These are phyloP conservation scores for Pilaira anomala DNA, from an alignment of 192 early-diverging fungal genomes.

Conservation along the genomic window DNA sequence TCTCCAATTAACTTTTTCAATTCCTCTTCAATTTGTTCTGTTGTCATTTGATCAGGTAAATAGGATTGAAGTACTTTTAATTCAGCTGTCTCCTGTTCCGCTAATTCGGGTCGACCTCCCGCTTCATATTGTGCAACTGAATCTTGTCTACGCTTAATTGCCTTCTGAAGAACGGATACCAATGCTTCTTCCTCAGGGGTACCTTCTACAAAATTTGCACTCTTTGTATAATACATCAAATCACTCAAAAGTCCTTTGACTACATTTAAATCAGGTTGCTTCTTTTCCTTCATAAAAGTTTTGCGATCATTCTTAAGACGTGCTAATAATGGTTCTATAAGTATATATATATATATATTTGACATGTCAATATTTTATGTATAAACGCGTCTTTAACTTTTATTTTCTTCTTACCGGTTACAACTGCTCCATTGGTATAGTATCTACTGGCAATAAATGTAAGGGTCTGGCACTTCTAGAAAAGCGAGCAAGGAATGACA, in stretches of 20 bases:
- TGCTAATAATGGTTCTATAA: conserved; percentile 24
- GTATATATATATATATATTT: background rate
- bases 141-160: conserved; percentile 81
- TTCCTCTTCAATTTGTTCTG: conserved; percentile 65
- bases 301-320: conserved; percentile 78
- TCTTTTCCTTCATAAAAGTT: conserved; percentile 70
- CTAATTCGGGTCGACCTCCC: conserved; percentile 73
- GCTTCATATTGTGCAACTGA: conserved; percentile 63
- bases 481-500: background rate
- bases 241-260: conserved; percentile 80
- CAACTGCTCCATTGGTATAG: background rate
- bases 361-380: background rate
- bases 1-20: conserved; percentile 52
- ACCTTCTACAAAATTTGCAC: conserved; percentile 33
- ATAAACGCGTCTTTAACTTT: background rate
- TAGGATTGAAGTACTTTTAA: conserved; percentile 64
- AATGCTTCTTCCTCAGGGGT: conserved; percentile 59
- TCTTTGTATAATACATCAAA: conserved; percentile 75
- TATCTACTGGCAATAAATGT: background rate
- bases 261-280: conserved; percentile 57
- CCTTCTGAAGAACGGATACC: conserved; percentile 66
- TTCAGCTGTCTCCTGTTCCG: conserved; percentile 66
- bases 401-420: too few relatives aligned
- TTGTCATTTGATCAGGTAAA: conserved; percentile 75
- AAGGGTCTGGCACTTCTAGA: background rate